Evolutionary conservation across 202 grass and related monocot genomes (phyloP).

Genomic region (Dendrocalamus latiflorus): DNA sequence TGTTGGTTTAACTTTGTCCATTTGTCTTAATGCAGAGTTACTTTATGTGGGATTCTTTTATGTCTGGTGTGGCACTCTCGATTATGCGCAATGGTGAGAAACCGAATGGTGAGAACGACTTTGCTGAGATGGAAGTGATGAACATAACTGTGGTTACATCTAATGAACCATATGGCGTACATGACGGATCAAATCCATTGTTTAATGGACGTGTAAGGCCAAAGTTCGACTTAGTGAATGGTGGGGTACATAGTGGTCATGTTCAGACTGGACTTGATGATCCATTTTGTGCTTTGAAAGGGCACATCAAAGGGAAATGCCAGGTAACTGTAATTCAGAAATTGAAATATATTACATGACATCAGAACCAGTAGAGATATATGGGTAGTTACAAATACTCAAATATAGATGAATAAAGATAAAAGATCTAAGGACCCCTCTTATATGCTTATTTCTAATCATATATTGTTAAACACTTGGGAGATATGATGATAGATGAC

Average conservation of each 20-base stretch:
- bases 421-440: not conserved
- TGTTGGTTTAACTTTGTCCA: slow-evolving; percentile 5
- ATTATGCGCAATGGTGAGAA: slow-evolving; percentile 47
- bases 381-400: too few species aligned
- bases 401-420: not conserved
- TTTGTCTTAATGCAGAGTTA: slow-evolving; percentile 38
- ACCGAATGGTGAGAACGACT: slow-evolving; percentile 47
- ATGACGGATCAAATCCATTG: slow-evolving; percentile 71
- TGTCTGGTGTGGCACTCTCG: slow-evolving; percentile 50
- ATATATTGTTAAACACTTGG: not conserved
- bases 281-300: slow-evolving; percentile 48
- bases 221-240: slow-evolving; percentile 39
- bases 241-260: slow-evolving; percentile 71
- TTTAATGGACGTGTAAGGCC: slow-evolving; percentile 48
- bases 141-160: slow-evolving; percentile 78
- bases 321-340: slow-evolving; percentile 37
- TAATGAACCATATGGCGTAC: slow-evolving; percentile 50
- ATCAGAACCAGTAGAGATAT: slow-evolving; percentile 4
- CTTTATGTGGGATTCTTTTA: slow-evolving; percentile 90
- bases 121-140: slow-evolving; percentile 58
- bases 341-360: not conserved
- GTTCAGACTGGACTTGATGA: slow-evolving; percentile 59
- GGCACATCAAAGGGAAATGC: slow-evolving; percentile 48
- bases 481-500: not conserved
- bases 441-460: not conserved